A percentile compares a stretch with the other conserved stretches of the same genome.
phyloP scores from a whole-genome alignment of 768 basidiomycete genomes.

The Panus rudis region DNA sequence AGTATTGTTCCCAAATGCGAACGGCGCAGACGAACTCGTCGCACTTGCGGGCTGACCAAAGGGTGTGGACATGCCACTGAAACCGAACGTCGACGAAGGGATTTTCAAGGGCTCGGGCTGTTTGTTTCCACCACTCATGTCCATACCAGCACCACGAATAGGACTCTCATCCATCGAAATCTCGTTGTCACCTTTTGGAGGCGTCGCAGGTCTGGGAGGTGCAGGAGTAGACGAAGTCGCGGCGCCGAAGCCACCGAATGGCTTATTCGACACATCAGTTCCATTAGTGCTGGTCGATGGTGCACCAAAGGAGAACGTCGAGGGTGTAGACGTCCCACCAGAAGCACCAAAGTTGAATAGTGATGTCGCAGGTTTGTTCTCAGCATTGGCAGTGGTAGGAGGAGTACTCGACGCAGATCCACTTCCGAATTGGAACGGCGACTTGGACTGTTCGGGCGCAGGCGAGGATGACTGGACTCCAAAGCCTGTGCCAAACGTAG shows the following conservation, averaged over 20 bases:
- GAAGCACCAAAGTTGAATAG: constrained; percentile 38
- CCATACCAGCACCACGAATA: constrained; percentile 44
- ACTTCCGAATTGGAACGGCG: constrained; percentile 32
- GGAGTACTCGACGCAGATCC: constrained; percentile 23
- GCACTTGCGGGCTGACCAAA: constrained; percentile 30
- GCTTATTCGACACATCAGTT: constrained; percentile 40
- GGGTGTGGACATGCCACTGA: constrained; percentile 28
- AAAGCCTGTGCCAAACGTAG: constrained; percentile 20
- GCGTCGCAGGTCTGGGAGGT: constrained; percentile 50
- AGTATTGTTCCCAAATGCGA: constrained; percentile 12
- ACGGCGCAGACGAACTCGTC: constrained; percentile 9
- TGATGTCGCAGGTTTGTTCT: constrained; percentile 20
- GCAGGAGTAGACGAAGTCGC: too few species aligned
- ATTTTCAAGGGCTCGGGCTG: constrained; percentile 11
- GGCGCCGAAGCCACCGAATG: constrained; percentile 51
- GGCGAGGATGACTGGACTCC: constrained; percentile 8
- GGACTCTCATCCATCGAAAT: constrained; percentile 82
- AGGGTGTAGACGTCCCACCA: constrained; percentile 24
- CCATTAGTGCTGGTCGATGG: constrained; percentile 27
- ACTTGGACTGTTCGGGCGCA: constrained; percentile 27
- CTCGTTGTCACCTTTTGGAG: constrained; percentile 56
- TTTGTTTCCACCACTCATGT: constrained; percentile 33
- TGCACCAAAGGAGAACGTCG: constrained; percentile 32
- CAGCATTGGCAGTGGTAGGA: constrained; percentile 15
- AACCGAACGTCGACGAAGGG: constrained; percentile 30